Conservation (phyloP, 371 early-diverging fungal genomes). For the Capniomyces stellatus region DNA sequence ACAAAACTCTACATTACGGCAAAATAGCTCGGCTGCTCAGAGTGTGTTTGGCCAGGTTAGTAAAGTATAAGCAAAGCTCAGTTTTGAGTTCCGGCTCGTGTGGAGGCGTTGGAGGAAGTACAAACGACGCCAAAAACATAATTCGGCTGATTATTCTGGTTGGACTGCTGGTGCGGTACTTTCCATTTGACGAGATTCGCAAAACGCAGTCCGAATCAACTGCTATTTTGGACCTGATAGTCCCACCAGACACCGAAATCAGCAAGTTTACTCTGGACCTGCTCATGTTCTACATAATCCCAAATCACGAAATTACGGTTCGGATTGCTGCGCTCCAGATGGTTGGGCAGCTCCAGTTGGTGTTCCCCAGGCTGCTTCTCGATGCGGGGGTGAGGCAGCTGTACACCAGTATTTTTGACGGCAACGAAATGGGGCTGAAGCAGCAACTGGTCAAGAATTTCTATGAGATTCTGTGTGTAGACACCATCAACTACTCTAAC, state of each 20-base stretch:
- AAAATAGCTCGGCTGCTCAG: conserved; percentile 46
- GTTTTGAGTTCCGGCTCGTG: neutral
- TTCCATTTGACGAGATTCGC: conserved; percentile 50
- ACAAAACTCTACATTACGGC: conserved; percentile 38
- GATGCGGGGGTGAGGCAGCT: conserved; percentile 30
- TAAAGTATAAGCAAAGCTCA: conserved; percentile 12
- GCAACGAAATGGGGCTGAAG: conserved; percentile 29
- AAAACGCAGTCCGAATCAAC: conserved; percentile 6
- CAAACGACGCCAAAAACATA: conserved; percentile 19
- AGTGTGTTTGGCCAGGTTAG: conserved; percentile 29
- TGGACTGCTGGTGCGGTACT: conserved; percentile 48
- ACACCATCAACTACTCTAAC: conserved; percentile 32
- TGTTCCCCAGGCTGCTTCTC: conserved; percentile 50
- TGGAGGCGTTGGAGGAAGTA: conserved; percentile 12
- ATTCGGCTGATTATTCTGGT: conserved; percentile 41
- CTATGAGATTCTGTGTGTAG: too few species aligned
- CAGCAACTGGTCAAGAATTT: conserved; percentile 47
- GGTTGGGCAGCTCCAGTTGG: conserved; percentile 46
- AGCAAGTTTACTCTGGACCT: neutral
- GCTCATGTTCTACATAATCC: neutral
- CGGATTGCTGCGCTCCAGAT: neutral
- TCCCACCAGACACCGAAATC: neutral
- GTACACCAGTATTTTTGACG: conserved; percentile 47
- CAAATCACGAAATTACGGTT: neutral
- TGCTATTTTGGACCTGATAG: neutral